phyloP scores from a whole-genome alignment of 1,139 yeast species.

The Scheffersomyces illinoinensis region DNA sequence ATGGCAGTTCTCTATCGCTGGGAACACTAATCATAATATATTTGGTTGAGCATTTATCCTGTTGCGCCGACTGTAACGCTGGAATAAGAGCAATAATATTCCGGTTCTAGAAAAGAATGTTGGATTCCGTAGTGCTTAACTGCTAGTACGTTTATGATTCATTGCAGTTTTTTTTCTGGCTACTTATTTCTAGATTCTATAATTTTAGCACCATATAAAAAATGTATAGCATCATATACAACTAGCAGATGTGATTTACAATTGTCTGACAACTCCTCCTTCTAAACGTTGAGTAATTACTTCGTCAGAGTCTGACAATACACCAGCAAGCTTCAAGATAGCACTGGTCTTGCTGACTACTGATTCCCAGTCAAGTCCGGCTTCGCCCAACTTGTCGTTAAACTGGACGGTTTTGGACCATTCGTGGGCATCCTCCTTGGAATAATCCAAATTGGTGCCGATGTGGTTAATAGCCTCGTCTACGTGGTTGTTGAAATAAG shows the following conservation, averaged over 20 bases:
- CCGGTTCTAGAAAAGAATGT: no score
- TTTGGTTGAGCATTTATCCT: no score
- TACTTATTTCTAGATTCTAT: background rate
- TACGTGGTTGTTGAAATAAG: constrained; percentile 57
- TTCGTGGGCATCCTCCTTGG: constrained; percentile 70
- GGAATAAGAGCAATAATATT: no score
- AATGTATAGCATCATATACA: background rate
- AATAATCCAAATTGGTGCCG: constrained; percentile 67
- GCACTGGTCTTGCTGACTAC: constrained; percentile 60
- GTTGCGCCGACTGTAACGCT: no score
- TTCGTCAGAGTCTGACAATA: constrained; percentile 41
- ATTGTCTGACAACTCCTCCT: constrained; percentile 20
- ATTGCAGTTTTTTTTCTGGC: background rate
- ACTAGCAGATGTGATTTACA: background rate
- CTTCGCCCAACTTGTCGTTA: constrained; percentile 43
- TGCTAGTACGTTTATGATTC: background rate
- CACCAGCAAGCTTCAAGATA: constrained; percentile 64
- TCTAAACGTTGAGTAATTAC: constrained; percentile 31
- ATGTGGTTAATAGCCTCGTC: constrained; percentile 72
- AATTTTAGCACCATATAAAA: background rate
- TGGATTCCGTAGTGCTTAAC: no score
- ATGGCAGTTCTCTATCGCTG: no score
- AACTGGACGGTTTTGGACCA: constrained; percentile 82
- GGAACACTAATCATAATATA: no score
- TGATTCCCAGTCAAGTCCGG: constrained; percentile 47